Evolutionary conservation across 768 basidiomycete species (phyloP).

Genomic region (Daedaleopsis nitida): DNA sequence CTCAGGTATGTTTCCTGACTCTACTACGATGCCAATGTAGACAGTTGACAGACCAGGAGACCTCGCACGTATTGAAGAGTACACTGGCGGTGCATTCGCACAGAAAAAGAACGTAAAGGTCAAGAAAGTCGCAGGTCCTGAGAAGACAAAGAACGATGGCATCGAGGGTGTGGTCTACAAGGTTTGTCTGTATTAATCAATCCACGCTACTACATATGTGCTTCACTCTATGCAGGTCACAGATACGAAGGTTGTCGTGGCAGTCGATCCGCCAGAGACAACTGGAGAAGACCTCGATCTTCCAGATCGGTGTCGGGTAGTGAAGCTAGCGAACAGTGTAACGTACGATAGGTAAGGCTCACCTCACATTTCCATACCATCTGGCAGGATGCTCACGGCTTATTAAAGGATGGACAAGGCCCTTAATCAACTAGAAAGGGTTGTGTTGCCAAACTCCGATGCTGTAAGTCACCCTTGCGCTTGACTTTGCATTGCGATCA

Average conservation of each 20-base stretch:
- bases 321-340: conserved; percentile 91
- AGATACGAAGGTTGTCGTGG: conserved; percentile 79
- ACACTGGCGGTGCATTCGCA: conserved; percentile 44
- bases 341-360: conserved; percentile 77
- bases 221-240: conserved; percentile 55
- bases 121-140: conserved; percentile 42
- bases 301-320: conserved; percentile 79
- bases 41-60: conserved; percentile 71
- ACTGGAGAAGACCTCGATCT: conserved; percentile 70
- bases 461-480: conserved; percentile 11
- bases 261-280: conserved; percentile 66
- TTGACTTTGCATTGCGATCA: background rate
- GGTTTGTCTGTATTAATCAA: conserved; percentile 35
- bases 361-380: background rate
- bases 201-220: too few relatives aligned
- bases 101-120: conserved; percentile 46
- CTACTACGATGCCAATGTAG: background rate
- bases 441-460: conserved; percentile 28
- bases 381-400: background rate
- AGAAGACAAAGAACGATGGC: conserved; percentile 39
- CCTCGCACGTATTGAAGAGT: conserved; percentile 81
- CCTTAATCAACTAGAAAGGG: conserved; percentile 62
- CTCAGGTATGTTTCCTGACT: conserved; percentile 56
- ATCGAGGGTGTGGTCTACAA: conserved; percentile 88
- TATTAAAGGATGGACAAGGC: conserved; percentile 80